phyloP scores from a whole-genome alignment of 805 yeast genomes.

The Tetrapisispora namnaoensis region DNA sequence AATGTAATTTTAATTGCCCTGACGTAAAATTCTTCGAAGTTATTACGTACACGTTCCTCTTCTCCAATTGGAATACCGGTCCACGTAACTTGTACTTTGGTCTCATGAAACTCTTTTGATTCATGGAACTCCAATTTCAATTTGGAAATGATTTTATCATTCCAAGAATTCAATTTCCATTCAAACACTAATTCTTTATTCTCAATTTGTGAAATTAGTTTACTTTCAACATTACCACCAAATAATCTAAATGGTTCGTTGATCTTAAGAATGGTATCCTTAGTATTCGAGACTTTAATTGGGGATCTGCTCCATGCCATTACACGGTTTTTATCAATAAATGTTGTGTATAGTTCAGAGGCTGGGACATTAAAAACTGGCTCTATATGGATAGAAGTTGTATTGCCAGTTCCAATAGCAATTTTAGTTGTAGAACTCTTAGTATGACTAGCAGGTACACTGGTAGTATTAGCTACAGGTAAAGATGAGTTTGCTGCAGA shows the following conservation, averaged over 20 bases:
- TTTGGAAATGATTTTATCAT: constrained; percentile 66
- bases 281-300: constrained; percentile 40
- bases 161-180: constrained; percentile 92
- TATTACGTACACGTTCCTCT: constrained; percentile 75
- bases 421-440: constrained; percentile 6
- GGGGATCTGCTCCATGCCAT: constrained; percentile 86
- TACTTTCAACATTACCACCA: constrained; percentile 80
- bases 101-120: constrained; percentile 70
- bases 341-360: constrained; percentile 69
- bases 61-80: constrained; percentile 92
- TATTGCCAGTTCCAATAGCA: constrained; percentile 36
- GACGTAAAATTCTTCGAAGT: constrained; percentile 84
- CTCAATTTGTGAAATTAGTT: constrained; percentile 44
- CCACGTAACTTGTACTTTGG: constrained; percentile 68
- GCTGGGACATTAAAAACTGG: constrained; percentile 82
- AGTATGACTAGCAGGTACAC: background rate
- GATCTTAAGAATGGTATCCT: constrained; percentile 39
- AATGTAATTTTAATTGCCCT: constrained; percentile 83
- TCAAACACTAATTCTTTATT: constrained; percentile 52
- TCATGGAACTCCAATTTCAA: constrained; percentile 52
- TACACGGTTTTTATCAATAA: constrained; percentile 66
- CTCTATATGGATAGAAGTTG: constrained; percentile 66
- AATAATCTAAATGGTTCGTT: constrained; percentile 54
- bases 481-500: background rate
- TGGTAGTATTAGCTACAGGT: constrained; percentile 3